Percentiles rank a stretch among this genome's conserved stretches.
Conservation (phyloP, 805 yeast genomes). For the Lipomyces chichibuensis region DNA sequence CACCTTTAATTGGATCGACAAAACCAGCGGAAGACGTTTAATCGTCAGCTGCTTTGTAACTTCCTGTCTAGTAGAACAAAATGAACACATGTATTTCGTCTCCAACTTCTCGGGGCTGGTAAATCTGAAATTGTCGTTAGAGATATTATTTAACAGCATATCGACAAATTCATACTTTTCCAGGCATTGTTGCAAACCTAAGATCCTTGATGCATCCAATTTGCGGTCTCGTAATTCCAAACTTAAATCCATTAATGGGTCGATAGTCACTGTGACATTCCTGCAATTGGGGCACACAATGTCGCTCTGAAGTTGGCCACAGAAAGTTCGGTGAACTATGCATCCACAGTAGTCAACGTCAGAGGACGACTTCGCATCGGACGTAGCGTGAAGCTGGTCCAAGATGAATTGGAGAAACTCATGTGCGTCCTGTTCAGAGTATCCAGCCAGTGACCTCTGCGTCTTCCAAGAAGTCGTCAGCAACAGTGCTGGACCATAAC, state of each 20-base stretch:
- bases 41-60: slow-evolving; percentile 76
- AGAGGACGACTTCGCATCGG: slow-evolving; percentile 19
- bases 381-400: slow-evolving; percentile 69
- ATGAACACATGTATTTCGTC: slow-evolving; percentile 67
- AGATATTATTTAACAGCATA: background rate
- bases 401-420: slow-evolving; percentile 93
- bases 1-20: slow-evolving; percentile 77
- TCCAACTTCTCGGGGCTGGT: slow-evolving; percentile 79
- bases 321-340: slow-evolving; percentile 77
- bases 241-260: slow-evolving; percentile 88
- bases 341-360: slow-evolving; percentile 59
- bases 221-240: slow-evolving; percentile 44
- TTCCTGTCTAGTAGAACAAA: slow-evolving; percentile 62
- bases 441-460: slow-evolving; percentile 86
- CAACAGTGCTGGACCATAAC: slow-evolving; percentile 80
- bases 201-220: slow-evolving; percentile 13
- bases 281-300: slow-evolving; percentile 74
- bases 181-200: slow-evolving; percentile 41
- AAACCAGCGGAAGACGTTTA: slow-evolving; percentile 70
- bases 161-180: slow-evolving; percentile 22
- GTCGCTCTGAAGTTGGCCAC: slow-evolving; percentile 80
- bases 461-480: slow-evolving; percentile 87
- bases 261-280: slow-evolving; percentile 67
- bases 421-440: slow-evolving; percentile 97
- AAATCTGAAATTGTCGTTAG: slow-evolving; percentile 51